Base-by-base conservation (phyloP, 495 filamentous ascomycete genomes). In the Poronia punctata region DNA sequence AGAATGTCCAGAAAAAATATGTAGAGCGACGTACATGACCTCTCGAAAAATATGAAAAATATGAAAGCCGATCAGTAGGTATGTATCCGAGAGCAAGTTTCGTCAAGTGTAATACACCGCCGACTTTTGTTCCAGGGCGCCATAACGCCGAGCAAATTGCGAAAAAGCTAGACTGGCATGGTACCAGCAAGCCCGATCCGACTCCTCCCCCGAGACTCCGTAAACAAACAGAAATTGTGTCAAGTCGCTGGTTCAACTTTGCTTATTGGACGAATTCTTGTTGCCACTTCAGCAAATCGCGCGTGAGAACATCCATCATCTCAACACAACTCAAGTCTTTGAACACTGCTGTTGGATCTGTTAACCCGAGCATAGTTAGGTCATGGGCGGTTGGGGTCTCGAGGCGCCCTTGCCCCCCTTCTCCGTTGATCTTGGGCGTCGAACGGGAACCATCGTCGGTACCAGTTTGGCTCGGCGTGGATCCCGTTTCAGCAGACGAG, bases 271-370 rank as follows among this genome's bases (percentile, higher is more conserved):
- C 36, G 44, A 71, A 76, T 48, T 74, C 65, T 40, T 80, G 77
- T 61, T 88, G 84, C 84, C 84, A 88, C 50, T 84, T 83, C 43
- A 88, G 72, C 45, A 88, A 57, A 54, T 84, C 72, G 38, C 81
- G 75, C 21, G 82, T 86, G 56, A 88, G 63, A 48, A 75, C 74
- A 57, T 87, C 83, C 83, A 87, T 88, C 83, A 87, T 88, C 54
- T 86, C 83, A 35, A 84, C 58, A 54, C 79, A 83, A 41, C 67
- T 78, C 34, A 87, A 57, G 10, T 80, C 77, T 39, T 76, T 80
- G 57, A 87, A 88, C 3, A 82, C 67, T 31, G 48, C 56, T 19
- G 24, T 5, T 11, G 7, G 22, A 12, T 43, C 43, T 31, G 65
- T 73, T 17, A 34, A 23, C 19, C 45, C 46, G 16, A 38, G 52